Evolutionary conservation across 2,329 filamentous ascomycete genomes (phyloP).

Genomic region (Botrytis medusae): DNA sequence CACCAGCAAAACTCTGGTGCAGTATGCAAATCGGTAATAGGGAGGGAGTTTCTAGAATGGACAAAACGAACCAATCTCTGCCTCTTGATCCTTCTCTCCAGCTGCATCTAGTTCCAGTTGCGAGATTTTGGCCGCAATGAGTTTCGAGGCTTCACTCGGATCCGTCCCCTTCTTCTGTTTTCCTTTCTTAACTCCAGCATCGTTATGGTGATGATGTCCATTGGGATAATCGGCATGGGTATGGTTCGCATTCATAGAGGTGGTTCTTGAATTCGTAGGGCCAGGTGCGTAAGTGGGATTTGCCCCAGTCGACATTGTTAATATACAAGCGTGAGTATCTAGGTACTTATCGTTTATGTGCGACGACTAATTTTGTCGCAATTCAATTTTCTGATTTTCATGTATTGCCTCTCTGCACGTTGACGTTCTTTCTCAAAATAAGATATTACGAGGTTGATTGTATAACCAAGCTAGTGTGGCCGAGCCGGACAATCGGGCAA

Average conservation of each 20-base stretch:
- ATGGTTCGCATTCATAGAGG: constrained; percentile 33
- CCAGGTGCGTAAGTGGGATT: constrained; percentile 43
- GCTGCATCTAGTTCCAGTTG: constrained; percentile 92
- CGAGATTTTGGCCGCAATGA: constrained; percentile 89
- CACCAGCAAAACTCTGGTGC: neutral
- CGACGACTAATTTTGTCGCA: constrained; percentile 19
- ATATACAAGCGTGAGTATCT: neutral
- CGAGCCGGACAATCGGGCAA: constrained; percentile 21
- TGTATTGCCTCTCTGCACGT: constrained; percentile 19
- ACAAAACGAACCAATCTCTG: constrained; percentile 78
- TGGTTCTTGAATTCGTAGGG: constrained; percentile 37
- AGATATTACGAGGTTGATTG: constrained; percentile 23
- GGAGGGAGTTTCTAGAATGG: constrained; percentile 26
- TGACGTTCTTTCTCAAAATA: constrained; percentile 20
- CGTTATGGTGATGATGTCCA: constrained; percentile 45
- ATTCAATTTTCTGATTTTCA: constrained; percentile 13
- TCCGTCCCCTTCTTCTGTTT: constrained; percentile 85
- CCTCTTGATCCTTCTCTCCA: constrained; percentile 91
- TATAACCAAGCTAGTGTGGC: constrained; percentile 19
- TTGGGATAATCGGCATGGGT: constrained; percentile 37
- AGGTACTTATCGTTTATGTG: constrained; percentile 21
- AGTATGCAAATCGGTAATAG: constrained; percentile 6
- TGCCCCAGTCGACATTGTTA: constrained; percentile 39
- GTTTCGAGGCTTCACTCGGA: constrained; percentile 84
- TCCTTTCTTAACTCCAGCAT: constrained; percentile 66